Conservation (phyloP, 1,284 basidiomycete species). For the Filobasidium uniguttulatum region DNA sequence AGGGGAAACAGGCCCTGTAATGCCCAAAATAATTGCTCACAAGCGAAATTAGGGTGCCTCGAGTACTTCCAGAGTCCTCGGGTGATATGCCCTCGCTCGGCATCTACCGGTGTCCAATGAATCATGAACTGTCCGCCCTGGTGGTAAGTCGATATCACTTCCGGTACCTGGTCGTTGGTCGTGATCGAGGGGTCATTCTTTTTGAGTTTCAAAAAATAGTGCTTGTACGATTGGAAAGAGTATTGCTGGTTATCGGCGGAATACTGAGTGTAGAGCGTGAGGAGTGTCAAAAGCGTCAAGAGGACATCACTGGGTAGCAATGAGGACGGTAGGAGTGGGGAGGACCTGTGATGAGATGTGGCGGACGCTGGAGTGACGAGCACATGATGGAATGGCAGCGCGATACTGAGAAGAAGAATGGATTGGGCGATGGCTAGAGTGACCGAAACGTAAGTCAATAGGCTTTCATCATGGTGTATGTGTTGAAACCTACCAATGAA, state of each 20-base stretch:
- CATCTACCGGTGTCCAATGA: constrained; percentile 52
- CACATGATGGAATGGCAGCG: constrained; percentile 37
- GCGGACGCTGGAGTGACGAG: constrained; percentile 27
- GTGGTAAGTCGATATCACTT: constrained; percentile 10
- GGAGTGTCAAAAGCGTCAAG: constrained; percentile 48
- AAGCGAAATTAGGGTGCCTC: constrained; percentile 81
- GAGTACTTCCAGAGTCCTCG: constrained; percentile 71
- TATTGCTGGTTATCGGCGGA: constrained; percentile 83
- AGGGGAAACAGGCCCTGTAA: constrained; percentile 30
- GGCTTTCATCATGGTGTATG: background rate
- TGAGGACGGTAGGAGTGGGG: constrained; percentile 16
- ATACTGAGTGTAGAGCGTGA: constrained; percentile 56
- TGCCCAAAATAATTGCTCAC: constrained; percentile 81
- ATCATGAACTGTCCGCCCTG: constrained; percentile 39
- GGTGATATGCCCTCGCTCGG: constrained; percentile 68
- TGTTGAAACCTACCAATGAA: constrained; percentile 50
- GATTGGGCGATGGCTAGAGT: constrained; percentile 49
- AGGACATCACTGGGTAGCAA: constrained; percentile 52
- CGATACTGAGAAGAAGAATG: constrained; percentile 61
- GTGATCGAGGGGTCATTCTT: constrained; percentile 20
- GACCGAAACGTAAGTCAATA: background rate
- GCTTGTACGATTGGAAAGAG: constrained; percentile 65
- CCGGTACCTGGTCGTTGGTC: constrained; percentile 5
- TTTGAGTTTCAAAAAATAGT: constrained; percentile 28
- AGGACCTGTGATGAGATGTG: constrained; percentile 35